phyloP scores from a whole-genome alignment of 495 filamentous ascomycete genomes.

The Talaromyces liani region DNA sequence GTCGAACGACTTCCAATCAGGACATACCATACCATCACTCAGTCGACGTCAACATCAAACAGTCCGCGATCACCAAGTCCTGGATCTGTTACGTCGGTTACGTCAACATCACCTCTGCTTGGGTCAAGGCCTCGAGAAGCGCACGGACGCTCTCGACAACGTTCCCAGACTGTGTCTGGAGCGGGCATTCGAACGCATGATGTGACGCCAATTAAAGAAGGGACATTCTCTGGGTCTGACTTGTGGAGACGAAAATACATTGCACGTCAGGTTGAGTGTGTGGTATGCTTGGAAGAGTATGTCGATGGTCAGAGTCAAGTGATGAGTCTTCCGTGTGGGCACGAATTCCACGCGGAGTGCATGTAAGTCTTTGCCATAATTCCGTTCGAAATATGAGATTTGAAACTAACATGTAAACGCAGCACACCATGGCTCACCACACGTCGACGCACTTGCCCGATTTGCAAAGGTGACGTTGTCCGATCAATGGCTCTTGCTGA shows the following conservation, averaged over 20 bases:
- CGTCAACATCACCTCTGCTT: conserved; percentile 71
- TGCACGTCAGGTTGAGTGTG: conserved; percentile 84
- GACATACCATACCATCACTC: conserved; percentile 79
- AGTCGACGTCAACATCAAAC: conserved; percentile 47
- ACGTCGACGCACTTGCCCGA: conserved; percentile 88
- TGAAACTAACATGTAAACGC: conserved; percentile 16
- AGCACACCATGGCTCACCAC: conserved; percentile 99
- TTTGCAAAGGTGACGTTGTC: conserved; percentile 96
- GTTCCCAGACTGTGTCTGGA: conserved; percentile 59
- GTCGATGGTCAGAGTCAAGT: conserved; percentile 88
- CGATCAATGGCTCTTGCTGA: conserved; percentile 40
- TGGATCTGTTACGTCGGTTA: conserved; percentile 35
- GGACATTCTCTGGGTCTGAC: conserved; percentile 31
- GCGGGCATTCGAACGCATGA: conserved; percentile 27
- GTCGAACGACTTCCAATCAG: conserved; percentile 92
- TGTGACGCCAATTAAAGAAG: conserved; percentile 40
- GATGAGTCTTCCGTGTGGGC: conserved; percentile 97
- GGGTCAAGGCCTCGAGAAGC: conserved; percentile 24
- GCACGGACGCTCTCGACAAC: conserved; percentile 46
- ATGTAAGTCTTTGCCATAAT: conserved; percentile 61
- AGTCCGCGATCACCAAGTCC: conserved; percentile 44
- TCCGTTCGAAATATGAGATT: no score
- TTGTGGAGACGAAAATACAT: conserved; percentile 76
- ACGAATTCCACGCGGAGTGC: conserved; percentile 97
- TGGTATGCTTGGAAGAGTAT: conserved; percentile 97